These are phyloP conservation scores for Lactuca sativa DNA, from an alignment of 129 eudicot species.

Conservation along the genomic window DNA sequence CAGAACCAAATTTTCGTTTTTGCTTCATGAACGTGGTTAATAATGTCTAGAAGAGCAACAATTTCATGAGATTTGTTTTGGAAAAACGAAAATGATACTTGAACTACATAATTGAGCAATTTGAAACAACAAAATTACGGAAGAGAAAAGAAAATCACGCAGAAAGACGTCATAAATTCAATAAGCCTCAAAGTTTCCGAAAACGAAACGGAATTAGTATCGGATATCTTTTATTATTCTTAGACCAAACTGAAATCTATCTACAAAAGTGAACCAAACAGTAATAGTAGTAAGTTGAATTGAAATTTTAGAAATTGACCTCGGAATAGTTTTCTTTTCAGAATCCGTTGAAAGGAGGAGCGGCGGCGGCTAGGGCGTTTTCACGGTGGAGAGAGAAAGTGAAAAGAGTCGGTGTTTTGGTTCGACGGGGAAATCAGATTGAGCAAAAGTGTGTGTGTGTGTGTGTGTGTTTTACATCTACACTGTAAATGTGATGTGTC, in stretches of 20 bases:
- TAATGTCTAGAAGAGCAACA: neutral
- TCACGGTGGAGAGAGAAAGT: conserved; percentile 25
- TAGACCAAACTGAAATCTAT: conserved; percentile 14
- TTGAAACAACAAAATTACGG: conserved; percentile 16
- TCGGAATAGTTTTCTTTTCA: conserved; percentile 9
- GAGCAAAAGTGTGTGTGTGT: conserved; percentile 18
- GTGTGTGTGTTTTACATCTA: conserved; percentile 15
- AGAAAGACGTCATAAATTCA: conserved; percentile 3
- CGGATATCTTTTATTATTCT: conserved; percentile 3
- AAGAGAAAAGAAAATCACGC: neutral
- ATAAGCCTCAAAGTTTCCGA: conserved; percentile 1
- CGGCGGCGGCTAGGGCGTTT: conserved; percentile 32
- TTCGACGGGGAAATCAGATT: conserved; percentile 26
- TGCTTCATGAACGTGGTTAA: neutral
- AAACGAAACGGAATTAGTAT: conserved; percentile 15
- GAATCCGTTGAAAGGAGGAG: conserved; percentile 13
- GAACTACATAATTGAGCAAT: conserved; percentile 16
- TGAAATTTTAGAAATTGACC: conserved; percentile 25
- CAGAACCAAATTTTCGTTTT: neutral
- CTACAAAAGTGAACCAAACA: conserved; percentile 3
- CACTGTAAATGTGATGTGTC: conserved; percentile 13
- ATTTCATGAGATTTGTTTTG: conserved; percentile 16
- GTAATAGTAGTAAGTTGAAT: conserved; percentile 14
- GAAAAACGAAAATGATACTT: neutral
- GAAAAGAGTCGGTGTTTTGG: conserved; percentile 20